Conservation (phyloP, 2,329 filamentous ascomycete species). For the Colletotrichum ledebouriae region DNA sequence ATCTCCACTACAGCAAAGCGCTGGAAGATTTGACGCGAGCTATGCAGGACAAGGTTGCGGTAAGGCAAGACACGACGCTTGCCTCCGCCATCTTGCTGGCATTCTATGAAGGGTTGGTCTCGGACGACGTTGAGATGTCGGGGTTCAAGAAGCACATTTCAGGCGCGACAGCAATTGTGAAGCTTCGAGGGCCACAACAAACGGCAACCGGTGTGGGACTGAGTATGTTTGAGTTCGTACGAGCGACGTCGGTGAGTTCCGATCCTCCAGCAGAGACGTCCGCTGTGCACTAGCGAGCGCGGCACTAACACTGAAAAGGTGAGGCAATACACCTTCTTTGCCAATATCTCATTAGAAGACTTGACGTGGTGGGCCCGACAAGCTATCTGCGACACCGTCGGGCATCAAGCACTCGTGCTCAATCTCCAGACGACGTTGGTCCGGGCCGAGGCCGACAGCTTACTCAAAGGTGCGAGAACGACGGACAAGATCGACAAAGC, state of each 20-base stretch:
- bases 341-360: slow-evolving; percentile 44
- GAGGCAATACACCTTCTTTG: slow-evolving; percentile 46
- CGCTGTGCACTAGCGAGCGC: neutral
- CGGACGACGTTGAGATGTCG: slow-evolving; percentile 42
- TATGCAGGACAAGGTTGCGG: slow-evolving; percentile 42
- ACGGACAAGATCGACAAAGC: slow-evolving; percentile 45
- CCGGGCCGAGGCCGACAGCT: slow-evolving; percentile 45
- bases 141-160: slow-evolving; percentile 45
- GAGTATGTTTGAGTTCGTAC: slow-evolving; percentile 47
- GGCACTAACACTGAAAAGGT: slow-evolving; percentile 30
- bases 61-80: slow-evolving; percentile 44
- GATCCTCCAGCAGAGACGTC: neutral
- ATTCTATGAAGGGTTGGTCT: slow-evolving; percentile 46
- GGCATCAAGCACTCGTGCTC: slow-evolving; percentile 45
- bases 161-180: slow-evolving; percentile 45
- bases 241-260: slow-evolving; percentile 43
- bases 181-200: slow-evolving; percentile 41
- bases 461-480: slow-evolving; percentile 42
- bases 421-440: slow-evolving; percentile 47
- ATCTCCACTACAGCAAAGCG: slow-evolving; percentile 45
- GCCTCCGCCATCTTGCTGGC: slow-evolving; percentile 45
- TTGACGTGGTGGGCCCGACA: slow-evolving; percentile 46
- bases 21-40: slow-evolving; percentile 44
- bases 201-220: slow-evolving; percentile 42
- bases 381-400: slow-evolving; percentile 43